Percentiles rank a stretch among this genome's conserved stretches.
phyloP scores from a whole-genome alignment of 2,329 filamentous ascomycete species.

The Colletotrichum acutatum region DNA sequence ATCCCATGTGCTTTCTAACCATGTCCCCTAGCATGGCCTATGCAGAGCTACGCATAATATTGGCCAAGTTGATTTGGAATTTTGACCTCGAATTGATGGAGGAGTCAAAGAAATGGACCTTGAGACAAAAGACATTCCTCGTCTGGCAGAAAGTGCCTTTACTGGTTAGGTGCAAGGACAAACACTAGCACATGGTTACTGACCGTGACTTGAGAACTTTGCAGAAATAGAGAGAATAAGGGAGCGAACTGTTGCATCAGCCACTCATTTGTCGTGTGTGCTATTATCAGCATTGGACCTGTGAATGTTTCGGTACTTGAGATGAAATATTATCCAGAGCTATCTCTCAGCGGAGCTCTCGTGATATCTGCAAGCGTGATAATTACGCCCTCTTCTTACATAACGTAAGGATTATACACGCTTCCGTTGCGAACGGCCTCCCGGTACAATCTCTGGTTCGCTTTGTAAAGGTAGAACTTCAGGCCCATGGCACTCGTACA shows the following conservation, averaged over 20 bases:
- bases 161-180: background rate
- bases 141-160: conserved; percentile 48
- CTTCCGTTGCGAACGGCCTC: conserved; percentile 33
- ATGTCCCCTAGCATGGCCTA: conserved; percentile 50
- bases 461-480: conserved; percentile 35
- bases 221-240: background rate
- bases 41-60: conserved; percentile 58
- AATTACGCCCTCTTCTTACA: background rate
- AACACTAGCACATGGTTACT: background rate
- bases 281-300: too few relatives aligned
- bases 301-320: too few relatives aligned
- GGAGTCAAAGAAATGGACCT: conserved; percentile 48
- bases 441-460: conserved; percentile 36
- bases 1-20: background rate
- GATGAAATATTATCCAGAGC: too few relatives aligned
- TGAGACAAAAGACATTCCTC: conserved; percentile 48
- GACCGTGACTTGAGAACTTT: too few relatives aligned
- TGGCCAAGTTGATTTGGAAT: conserved; percentile 55
- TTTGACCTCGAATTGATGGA: conserved; percentile 55
- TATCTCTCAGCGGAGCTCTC: too few relatives aligned
- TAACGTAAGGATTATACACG: conserved; percentile 36
- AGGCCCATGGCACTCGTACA: conserved; percentile 26
- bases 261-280: too few relatives aligned
- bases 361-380: too few relatives aligned
- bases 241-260: background rate